Evolutionary conservation across 208 protist species (phyloP).

Genomic region (Wallacemonas sp.): DNA sequence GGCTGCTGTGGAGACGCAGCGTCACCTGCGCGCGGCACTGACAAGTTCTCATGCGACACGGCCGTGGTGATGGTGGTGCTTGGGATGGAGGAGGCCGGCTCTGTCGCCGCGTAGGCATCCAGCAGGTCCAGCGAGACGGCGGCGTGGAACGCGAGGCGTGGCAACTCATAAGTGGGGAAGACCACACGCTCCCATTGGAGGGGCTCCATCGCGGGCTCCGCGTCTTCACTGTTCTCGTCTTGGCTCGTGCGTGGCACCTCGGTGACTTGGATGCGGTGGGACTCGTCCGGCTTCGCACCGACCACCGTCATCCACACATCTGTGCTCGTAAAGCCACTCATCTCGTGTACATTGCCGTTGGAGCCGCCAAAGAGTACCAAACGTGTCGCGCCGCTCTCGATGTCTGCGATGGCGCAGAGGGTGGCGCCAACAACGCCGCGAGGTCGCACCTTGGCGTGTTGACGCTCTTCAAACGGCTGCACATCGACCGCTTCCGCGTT

Average conservation of each 20-base stretch:
- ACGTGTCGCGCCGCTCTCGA: constrained; percentile 1
- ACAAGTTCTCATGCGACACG: background rate
- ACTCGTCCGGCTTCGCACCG: background rate
- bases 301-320: constrained; percentile 36
- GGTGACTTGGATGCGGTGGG: background rate
- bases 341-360: constrained; percentile 23
- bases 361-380: constrained; percentile 29
- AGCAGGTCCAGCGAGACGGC: constrained; percentile 26
- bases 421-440: constrained; percentile 51
- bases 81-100: background rate
- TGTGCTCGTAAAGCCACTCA: constrained; percentile 20
- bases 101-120: background rate
- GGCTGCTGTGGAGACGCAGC: constrained; percentile 1
- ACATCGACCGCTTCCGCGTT: constrained; percentile 26
- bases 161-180: constrained; percentile 46
- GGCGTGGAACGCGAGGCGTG: constrained; percentile 42
- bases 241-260: background rate
- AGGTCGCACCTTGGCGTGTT: constrained; percentile 49
- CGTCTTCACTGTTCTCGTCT: background rate
- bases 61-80: background rate
- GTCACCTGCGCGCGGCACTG: constrained; percentile 13
- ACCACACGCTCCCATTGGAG: constrained; percentile 27
- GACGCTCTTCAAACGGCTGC: constrained; percentile 47
- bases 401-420: constrained; percentile 20
- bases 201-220: background rate